These are phyloP conservation scores for Saposhnikovia divaricata DNA, from an alignment of 129 eudicot genomes.

Conservation along the genomic window DNA sequence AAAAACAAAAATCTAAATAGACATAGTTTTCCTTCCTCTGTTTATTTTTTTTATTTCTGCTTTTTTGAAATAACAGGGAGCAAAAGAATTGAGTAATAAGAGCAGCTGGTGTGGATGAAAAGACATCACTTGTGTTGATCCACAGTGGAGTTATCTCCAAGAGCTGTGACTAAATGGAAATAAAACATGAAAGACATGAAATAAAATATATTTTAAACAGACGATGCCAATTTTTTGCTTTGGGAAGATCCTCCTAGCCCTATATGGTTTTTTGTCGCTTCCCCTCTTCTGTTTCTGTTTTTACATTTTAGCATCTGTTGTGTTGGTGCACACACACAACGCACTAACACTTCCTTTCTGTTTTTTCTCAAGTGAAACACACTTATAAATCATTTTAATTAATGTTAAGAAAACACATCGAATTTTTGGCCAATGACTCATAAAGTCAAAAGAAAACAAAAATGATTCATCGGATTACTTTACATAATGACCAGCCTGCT, in stretches of 20 bases:
- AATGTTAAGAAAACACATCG: too few relatives aligned
- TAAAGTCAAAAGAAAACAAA: too few relatives aligned
- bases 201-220: not conserved
- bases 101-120: not conserved
- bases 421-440: too few relatives aligned
- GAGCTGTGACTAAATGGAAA: not conserved
- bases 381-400: too few relatives aligned
- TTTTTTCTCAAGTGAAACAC: constrained; percentile 7
- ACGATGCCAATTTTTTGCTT: constrained; percentile 14
- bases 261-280: constrained; percentile 27
- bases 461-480: too few relatives aligned
- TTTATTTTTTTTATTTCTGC: too few relatives aligned
- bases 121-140: not conserved
- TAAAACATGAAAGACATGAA: not conserved
- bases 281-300: not conserved
- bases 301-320: not conserved
- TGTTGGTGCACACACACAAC: constrained; percentile 5
- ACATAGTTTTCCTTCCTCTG: too few relatives aligned
- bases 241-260: constrained; percentile 28
- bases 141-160: not conserved
- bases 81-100: not conserved
- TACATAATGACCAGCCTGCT: too few relatives aligned
- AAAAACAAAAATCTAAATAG: too few relatives aligned
- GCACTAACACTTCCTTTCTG: constrained; percentile 8
- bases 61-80: not conserved